Evolutionary conservation across 768 basidiomycete species (phyloP).

Genomic region (Xerocomellus intermedius): DNA sequence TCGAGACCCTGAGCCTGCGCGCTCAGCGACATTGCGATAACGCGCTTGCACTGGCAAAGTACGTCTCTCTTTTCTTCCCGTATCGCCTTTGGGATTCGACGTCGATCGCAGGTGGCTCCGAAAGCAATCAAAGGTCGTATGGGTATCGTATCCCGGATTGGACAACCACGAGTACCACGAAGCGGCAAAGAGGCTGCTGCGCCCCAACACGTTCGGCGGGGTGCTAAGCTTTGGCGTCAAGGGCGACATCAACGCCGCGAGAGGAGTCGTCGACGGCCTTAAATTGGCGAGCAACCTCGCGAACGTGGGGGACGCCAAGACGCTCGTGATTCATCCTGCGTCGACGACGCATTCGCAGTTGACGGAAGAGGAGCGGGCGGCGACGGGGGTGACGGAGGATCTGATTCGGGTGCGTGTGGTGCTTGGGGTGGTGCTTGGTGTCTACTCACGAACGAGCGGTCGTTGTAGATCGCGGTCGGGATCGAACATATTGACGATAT

Average conservation of each 20-base stretch:
- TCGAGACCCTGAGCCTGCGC: conserved; percentile 74
- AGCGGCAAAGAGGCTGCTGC: conserved; percentile 10
- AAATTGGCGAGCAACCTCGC: conserved; percentile 37
- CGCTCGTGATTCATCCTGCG: conserved; percentile 75
- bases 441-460: not conserved
- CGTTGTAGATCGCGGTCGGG: conserved; percentile 14
- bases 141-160: conserved; percentile 19
- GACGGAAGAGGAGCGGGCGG: conserved; percentile 53
- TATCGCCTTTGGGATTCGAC: not conserved
- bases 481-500: conserved; percentile 20
- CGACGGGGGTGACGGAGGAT: conserved; percentile 73
- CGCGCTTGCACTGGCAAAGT: conserved; percentile 63
- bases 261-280: conserved; percentile 38
- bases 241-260: conserved; percentile 13
- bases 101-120: conserved; percentile 10
- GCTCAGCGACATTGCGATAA: conserved; percentile 72
- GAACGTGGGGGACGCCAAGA: conserved; percentile 64
- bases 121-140: conserved; percentile 10
- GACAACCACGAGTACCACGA: conserved; percentile 8
- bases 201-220: conserved; percentile 8
- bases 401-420: conserved; percentile 56
- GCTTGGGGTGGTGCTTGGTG: not conserved
- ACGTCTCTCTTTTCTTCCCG: not conserved
- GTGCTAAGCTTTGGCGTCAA: conserved; percentile 16
- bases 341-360: conserved; percentile 77